Conservation (phyloP, 139 green algal genomes). For the Micromonas pusilla region DNA sequence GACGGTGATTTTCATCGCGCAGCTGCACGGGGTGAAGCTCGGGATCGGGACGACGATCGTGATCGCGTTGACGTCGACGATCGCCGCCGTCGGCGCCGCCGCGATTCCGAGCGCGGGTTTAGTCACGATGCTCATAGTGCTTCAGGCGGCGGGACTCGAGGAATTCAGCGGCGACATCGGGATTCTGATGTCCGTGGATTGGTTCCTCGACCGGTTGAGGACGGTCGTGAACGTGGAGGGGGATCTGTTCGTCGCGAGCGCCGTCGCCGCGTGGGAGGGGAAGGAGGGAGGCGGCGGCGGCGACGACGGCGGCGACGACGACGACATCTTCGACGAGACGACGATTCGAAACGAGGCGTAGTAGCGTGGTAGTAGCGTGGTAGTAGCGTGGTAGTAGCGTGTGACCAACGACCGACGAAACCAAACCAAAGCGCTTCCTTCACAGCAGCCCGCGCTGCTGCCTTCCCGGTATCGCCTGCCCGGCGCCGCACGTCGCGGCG, state of each 20-base stretch:
- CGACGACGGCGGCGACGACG: background rate
- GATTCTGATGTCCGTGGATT: slow-evolving; percentile 52
- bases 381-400: too few relatives aligned
- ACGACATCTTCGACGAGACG: too few relatives aligned
- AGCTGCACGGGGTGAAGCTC: slow-evolving; percentile 48
- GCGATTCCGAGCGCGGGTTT: slow-evolving; percentile 52
- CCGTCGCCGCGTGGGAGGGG: background rate
- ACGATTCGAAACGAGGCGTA: too few relatives aligned
- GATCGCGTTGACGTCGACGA: slow-evolving; percentile 44
- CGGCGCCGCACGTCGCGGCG: background rate
- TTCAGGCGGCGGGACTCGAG: slow-evolving; percentile 41
- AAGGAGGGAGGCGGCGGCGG: background rate
- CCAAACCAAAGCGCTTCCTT: too few relatives aligned
- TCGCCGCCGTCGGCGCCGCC: slow-evolving; percentile 54
- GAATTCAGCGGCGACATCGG: slow-evolving; percentile 46
- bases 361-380: too few relatives aligned
- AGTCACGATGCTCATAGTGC: slow-evolving; percentile 59
- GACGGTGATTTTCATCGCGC: slow-evolving; percentile 59
- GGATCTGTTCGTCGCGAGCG: slow-evolving; percentile 30
- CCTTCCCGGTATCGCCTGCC: too few relatives aligned
- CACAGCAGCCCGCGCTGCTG: too few relatives aligned
- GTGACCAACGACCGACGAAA: too few relatives aligned
- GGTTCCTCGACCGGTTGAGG: slow-evolving; percentile 46
- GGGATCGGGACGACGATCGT: slow-evolving; percentile 34
- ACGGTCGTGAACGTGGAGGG: slow-evolving; percentile 50